phyloP scores from a whole-genome alignment of 441 rosid genomes.

The Populus tomentosa region DNA sequence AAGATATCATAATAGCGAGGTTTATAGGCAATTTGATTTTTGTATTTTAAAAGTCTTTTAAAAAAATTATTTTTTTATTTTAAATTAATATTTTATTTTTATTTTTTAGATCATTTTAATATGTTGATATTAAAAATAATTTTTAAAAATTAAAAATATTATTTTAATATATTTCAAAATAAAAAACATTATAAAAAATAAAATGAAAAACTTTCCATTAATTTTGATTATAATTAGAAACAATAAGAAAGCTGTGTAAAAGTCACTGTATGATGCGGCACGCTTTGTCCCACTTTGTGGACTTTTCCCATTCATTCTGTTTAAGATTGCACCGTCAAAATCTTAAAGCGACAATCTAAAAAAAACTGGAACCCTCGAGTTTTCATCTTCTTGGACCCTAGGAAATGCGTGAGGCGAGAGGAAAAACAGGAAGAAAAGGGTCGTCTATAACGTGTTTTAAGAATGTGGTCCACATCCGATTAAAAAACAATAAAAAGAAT shows the following conservation, averaged over 20 bases:
- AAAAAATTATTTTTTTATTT: too few relatives aligned
- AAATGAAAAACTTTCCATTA: too few relatives aligned
- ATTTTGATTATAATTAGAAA: background rate
- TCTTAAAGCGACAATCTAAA: background rate
- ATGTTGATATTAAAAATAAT: too few relatives aligned
- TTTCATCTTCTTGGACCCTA: background rate
- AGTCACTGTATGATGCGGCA: constrained; percentile 33
- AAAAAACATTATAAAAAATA: too few relatives aligned
- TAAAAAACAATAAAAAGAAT: too few relatives aligned
- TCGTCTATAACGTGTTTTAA: background rate
- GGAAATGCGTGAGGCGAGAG: background rate
- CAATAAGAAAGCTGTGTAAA: constrained; percentile 19
- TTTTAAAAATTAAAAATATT: too few relatives aligned
- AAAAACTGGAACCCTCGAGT: background rate
- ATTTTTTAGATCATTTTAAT: too few relatives aligned
- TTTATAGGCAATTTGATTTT: too few relatives aligned
- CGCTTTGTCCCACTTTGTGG: constrained; percentile 46
- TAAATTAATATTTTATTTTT: too few relatives aligned
- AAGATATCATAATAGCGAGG: background rate
- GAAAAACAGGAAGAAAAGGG: background rate
- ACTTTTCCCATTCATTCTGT: constrained; percentile 17
- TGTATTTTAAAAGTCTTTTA: too few relatives aligned
- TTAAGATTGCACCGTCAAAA: background rate
- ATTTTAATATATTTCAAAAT: too few relatives aligned
- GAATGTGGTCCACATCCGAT: background rate